Base-by-base conservation (phyloP, 495 filamentous ascomycete genomes). In the Neurospora sp. region DNA sequence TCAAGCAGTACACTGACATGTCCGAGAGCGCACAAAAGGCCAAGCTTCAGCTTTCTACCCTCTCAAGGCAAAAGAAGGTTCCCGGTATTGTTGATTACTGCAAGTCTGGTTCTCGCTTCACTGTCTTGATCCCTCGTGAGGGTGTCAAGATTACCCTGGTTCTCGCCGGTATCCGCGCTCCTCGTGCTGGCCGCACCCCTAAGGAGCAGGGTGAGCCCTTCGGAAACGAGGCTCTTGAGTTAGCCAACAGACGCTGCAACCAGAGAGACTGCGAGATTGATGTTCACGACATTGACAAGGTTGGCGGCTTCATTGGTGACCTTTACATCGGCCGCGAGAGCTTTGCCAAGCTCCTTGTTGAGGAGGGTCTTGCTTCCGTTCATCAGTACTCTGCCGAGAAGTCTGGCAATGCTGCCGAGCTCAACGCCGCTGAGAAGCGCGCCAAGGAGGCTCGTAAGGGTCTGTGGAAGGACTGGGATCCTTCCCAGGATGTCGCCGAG, bases 261-360 rank as follows among this genome's bases (percentile, higher is more conserved):
- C 96, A 99, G 85, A 90, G 96, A 66, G 96, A 99, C 78, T 94
- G 97, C 54, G 96, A 98, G 83, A 93, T 99, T 73, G 94, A 98
- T 74, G 90, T 99, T 11, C 92, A 97, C 82, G 94, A 94, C 78
- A 92, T 93, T 71, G 96, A 99, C 84, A 97, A 97, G 85, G 90
- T 93, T 40, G 96, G 96, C 76, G 96, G 95, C 72, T 99, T 99
- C 85, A 97, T 99, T 76, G 96, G 96, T 69, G 92, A 92, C 18
- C 88, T 99, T 3, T 97, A 94, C 77, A 86, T 98, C 78, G 96
- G 94, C 86, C 93, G 94, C 48, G 94, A 98, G 83, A 98, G 93
- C 84, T 95, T 99, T 82, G 93, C 96, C 76, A 97, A 97, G 84
- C 79, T 93, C 12, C 90, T 99, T 8, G 88, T 98, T 4, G 96